Percentiles rank a stretch among this genome's conserved stretches.
Evolutionary conservation across 1,284 basidiomycete genomes (phyloP).

Genomic region (Tylopilus microsporus): DNA sequence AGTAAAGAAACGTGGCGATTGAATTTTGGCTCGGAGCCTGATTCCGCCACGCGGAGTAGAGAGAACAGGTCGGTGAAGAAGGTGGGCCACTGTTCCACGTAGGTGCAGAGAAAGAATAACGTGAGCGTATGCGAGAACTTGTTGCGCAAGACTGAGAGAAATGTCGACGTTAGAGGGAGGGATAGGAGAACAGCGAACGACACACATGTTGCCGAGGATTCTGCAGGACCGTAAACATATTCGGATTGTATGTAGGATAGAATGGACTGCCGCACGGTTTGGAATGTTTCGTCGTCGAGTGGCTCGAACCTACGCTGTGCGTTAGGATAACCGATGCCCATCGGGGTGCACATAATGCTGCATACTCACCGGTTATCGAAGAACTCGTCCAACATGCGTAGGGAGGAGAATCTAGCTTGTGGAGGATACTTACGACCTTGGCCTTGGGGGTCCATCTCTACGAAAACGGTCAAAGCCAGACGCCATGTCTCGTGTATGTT

Average conservation of each 20-base stretch:
- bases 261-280: slow-evolving; percentile 63
- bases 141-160: slow-evolving; percentile 75
- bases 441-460: slow-evolving; percentile 55
- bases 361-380: slow-evolving; percentile 73
- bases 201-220: slow-evolving; percentile 70
- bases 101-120: slow-evolving; percentile 88
- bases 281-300: slow-evolving; percentile 65
- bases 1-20: slow-evolving; percentile 81
- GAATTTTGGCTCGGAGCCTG: slow-evolving; percentile 53
- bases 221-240: slow-evolving; percentile 72
- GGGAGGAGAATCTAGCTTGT: slow-evolving; percentile 79
- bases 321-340: slow-evolving; percentile 6
- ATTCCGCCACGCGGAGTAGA: slow-evolving; percentile 61
- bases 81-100: slow-evolving; percentile 76
- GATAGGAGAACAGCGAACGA: slow-evolving; percentile 14
- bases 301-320: slow-evolving; percentile 54
- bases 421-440: slow-evolving; percentile 57
- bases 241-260: slow-evolving; percentile 75
- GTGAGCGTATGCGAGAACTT: slow-evolving; percentile 98
- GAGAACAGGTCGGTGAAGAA: slow-evolving; percentile 79
- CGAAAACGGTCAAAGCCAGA: slow-evolving; percentile 70
- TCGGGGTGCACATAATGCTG: neutral
- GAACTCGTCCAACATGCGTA: slow-evolving; percentile 82
- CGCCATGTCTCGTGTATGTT: slow-evolving; percentile 75
- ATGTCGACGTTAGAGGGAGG: slow-evolving; percentile 9